Evolutionary conservation across 2,329 filamentous ascomycete species (phyloP).

Genomic region (Rasamsonia emersonii): DNA sequence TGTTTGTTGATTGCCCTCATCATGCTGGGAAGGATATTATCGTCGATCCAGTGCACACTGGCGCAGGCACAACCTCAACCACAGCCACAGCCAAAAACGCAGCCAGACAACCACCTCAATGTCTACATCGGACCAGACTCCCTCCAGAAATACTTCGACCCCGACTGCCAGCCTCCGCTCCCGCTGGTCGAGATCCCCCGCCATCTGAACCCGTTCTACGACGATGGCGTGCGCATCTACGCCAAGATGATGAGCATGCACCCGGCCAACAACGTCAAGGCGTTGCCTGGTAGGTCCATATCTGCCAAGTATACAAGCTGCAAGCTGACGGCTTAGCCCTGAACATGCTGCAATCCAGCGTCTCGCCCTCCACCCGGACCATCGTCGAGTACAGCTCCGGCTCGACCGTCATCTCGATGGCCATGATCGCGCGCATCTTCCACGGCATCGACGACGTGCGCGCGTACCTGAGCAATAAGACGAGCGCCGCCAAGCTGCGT

Average conservation of each 20-base stretch:
- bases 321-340: no score
- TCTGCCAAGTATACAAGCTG: no score
- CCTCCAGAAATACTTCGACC: slow-evolving; percentile 51
- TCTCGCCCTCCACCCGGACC: slow-evolving; percentile 39
- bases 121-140: slow-evolving; percentile 52
- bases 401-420: slow-evolving; percentile 54
- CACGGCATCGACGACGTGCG: slow-evolving; percentile 44
- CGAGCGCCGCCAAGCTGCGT: slow-evolving; percentile 43
- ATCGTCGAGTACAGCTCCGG: slow-evolving; percentile 56
- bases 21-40: no score
- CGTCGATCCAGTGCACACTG: no score
- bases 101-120: slow-evolving; percentile 41
- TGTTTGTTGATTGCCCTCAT: no score
- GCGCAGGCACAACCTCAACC: no score
- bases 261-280: slow-evolving; percentile 58
- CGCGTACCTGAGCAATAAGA: slow-evolving; percentile 54
- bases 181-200: slow-evolving; percentile 55
- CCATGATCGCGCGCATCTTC: slow-evolving; percentile 45
- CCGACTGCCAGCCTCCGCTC: slow-evolving; percentile 48
- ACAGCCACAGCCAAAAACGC: no score
- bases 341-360: no score
- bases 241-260: slow-evolving; percentile 60
- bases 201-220: slow-evolving; percentile 47
- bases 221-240: slow-evolving; percentile 54
- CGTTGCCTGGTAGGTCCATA: no score